A percentile compares a stretch with the other conserved stretches of the same genome.
Evolutionary conservation across 495 filamentous ascomycete genomes (phyloP).

Genomic region (Alectoria sarmentosa): DNA sequence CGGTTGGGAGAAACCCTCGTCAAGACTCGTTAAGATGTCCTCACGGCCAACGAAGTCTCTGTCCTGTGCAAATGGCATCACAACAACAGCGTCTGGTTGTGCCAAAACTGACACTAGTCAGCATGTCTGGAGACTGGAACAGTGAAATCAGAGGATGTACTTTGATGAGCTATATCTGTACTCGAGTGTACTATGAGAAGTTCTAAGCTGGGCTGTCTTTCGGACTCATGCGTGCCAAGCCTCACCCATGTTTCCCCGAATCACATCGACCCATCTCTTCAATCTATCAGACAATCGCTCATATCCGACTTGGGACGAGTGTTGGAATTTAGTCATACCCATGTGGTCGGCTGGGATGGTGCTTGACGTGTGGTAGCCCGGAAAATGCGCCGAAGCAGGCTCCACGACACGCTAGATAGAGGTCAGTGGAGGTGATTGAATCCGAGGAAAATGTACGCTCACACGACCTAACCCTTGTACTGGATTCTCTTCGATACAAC

Average conservation of each 20-base stretch:
- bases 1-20: constrained; percentile 22
- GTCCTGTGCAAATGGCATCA: constrained; percentile 36
- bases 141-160: background rate
- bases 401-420: background rate
- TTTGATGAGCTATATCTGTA: background rate
- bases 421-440: background rate
- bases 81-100: background rate
- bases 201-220: background rate
- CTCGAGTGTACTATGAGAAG: background rate
- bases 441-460: background rate
- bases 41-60: constrained; percentile 38
- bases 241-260: background rate
- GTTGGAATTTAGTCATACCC: constrained; percentile 1
- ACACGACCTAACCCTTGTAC: background rate
- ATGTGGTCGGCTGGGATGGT: constrained; percentile 4
- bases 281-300: background rate
- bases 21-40: constrained; percentile 29
- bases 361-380: background rate
- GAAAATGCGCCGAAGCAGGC: background rate
- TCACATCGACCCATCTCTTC: background rate
- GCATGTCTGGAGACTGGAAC: background rate
- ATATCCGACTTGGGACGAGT: background rate
- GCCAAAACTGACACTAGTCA: background rate
- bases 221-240: background rate
- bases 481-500: constrained; percentile 1